Conservation (phyloP, 352 stramenopile genomes). For the Phytophthora sp. region DNA sequence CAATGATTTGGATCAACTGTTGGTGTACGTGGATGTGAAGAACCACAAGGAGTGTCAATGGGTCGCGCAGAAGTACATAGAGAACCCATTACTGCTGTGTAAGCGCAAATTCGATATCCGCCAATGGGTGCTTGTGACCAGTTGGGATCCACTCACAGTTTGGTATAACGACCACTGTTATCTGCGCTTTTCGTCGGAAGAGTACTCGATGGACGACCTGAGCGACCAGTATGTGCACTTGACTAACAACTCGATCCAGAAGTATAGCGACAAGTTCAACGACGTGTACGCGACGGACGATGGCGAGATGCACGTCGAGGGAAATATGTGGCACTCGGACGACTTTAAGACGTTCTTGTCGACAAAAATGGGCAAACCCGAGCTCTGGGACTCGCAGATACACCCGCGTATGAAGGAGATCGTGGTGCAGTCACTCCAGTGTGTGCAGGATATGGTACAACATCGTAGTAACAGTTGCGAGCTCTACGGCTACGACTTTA, state of each 20-base stretch:
- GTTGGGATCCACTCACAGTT: slow-evolving; percentile 94
- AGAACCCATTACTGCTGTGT: slow-evolving; percentile 87
- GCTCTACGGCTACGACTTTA: slow-evolving; percentile 95
- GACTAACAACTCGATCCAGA: slow-evolving; percentile 95
- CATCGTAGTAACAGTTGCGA: slow-evolving; percentile 92
- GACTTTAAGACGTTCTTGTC: slow-evolving; percentile 67
- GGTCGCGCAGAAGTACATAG: slow-evolving; percentile 92
- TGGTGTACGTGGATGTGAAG: slow-evolving; percentile 88
- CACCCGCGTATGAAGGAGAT: slow-evolving; percentile 90
- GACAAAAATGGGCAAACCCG: slow-evolving; percentile 32
- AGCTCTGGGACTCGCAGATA: slow-evolving; percentile 58
- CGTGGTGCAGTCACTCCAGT: slow-evolving; percentile 82
- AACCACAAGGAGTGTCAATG: slow-evolving; percentile 87
- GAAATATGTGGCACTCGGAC: slow-evolving; percentile 85
- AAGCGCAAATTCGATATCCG: slow-evolving; percentile 93
- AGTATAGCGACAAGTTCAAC: slow-evolving; percentile 91
- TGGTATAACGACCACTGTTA: slow-evolving; percentile 95
- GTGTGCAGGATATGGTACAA: slow-evolving; percentile 88
- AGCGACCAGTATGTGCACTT: slow-evolving; percentile 92
- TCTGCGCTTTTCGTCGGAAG: slow-evolving; percentile 89
- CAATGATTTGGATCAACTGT: slow-evolving; percentile 77
- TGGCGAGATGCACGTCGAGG: slow-evolving; percentile 60
- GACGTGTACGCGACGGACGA: slow-evolving; percentile 74
- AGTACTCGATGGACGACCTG: slow-evolving; percentile 81
- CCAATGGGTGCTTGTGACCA: slow-evolving; percentile 93